phyloP scores from a whole-genome alignment of 176 grass and related monocot species.

The Secale cereale region DNA sequence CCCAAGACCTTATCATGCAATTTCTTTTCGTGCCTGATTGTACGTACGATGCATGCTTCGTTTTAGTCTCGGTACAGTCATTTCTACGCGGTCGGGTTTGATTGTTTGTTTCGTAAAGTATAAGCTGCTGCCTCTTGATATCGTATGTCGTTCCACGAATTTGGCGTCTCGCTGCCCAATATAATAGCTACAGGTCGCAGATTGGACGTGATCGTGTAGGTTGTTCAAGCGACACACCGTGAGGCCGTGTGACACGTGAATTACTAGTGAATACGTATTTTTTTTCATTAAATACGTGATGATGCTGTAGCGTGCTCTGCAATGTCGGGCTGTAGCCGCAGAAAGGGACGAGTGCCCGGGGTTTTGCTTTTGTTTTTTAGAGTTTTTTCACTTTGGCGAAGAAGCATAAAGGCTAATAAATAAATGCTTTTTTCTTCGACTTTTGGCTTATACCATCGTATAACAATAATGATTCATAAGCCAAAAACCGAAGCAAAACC shows the following conservation, averaged over 20 bases:
- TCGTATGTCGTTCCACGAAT: neutral
- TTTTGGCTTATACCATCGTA: too few species aligned
- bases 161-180: neutral
- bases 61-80: neutral
- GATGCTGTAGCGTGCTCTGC: neutral
- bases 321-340: too few species aligned
- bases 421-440: too few species aligned
- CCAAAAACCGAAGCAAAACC: too few species aligned
- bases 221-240: neutral
- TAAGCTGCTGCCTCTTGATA: neutral
- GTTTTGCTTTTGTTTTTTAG: too few species aligned
- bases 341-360: too few species aligned
- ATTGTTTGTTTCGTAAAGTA: neutral
- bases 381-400: too few species aligned
- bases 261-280: too few species aligned
- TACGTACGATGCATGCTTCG: neutral
- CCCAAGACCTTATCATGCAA: neutral
- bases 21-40: too few species aligned
- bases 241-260: neutral
- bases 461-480: too few species aligned
- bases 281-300: neutral
- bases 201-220: constrained; percentile 25
- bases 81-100: neutral
- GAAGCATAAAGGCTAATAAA: too few species aligned
- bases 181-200: constrained; percentile 1